Percentiles rank a stretch among this genome's conserved stretches.
phyloP scores from a whole-genome alignment of 2,329 filamentous ascomycete genomes.

The Venturia carpophila region DNA sequence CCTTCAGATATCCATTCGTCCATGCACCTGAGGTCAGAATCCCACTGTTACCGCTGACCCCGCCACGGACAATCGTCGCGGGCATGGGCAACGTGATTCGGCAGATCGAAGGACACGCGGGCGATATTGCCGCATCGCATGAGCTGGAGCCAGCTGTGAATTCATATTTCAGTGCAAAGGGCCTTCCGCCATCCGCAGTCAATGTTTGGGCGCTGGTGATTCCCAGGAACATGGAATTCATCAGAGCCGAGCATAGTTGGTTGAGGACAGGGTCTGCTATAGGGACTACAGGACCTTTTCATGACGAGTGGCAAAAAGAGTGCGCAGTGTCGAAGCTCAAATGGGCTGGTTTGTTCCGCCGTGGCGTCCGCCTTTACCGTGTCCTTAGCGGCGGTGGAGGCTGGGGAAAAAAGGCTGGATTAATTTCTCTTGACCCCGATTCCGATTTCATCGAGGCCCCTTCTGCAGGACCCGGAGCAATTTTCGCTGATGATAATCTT shows the following conservation, averaged over 20 bases:
- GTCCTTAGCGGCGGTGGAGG: conserved; percentile 73
- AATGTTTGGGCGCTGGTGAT: conserved; percentile 68
- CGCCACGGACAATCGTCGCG: conserved; percentile 52
- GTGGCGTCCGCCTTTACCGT: conserved; percentile 37
- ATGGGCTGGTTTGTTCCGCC: background rate
- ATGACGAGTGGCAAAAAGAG: background rate
- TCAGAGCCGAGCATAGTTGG: background rate
- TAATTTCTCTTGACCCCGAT: conserved; percentile 66
- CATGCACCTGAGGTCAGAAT: background rate
- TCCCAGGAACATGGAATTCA: conserved; percentile 30
- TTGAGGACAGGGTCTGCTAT: background rate
- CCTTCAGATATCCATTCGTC: background rate
- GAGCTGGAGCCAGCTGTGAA: conserved; percentile 63
- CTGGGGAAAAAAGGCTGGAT: conserved; percentile 72
- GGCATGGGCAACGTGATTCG: conserved; percentile 75
- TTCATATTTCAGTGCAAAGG: conserved; percentile 43
- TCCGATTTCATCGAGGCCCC: conserved; percentile 24
- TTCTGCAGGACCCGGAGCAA: conserved; percentile 5
- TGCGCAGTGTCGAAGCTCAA: background rate
- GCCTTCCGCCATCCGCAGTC: conserved; percentile 41
- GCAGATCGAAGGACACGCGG: conserved; percentile 41
- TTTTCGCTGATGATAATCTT: conserved; percentile 10
- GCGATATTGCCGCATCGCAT: conserved; percentile 54
- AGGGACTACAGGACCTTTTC: conserved; percentile 8
- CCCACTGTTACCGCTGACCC: conserved; percentile 56